Base-by-base conservation (phyloP, 106 monocot species). In the Acorus gramineus region DNA sequence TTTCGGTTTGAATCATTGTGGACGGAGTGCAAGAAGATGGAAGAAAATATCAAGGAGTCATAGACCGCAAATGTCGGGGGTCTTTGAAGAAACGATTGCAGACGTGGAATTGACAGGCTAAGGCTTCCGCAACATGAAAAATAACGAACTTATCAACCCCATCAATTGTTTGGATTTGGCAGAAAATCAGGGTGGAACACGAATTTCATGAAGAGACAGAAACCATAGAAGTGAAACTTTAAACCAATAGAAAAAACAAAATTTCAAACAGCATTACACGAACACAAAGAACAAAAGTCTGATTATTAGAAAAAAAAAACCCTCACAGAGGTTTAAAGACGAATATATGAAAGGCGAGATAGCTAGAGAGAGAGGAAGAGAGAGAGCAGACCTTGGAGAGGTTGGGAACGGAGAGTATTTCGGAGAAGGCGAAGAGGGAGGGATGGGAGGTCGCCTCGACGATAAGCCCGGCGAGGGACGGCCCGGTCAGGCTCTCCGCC, bases 351-450 rank as follows among this genome's bases (percentile, higher is more conserved):
- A 14, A 2, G 59, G n/a, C 49, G 44, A 10, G 7, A 10, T 28
- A 28, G 28, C 28, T 28, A 28, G 8, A 14, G 44, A 44, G 47
- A 46, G 46, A 77, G n/a, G n/a, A n/a, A n/a, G 4, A 45, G 9
- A 50, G 44, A 14, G 54, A 42, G 7, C 2, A 56, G 14, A 96
- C 96, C 91, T 81, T 74, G 47, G 81, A 52, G 60, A 96, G 70
- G 50, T 73, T 74, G 56, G 87, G 74, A 62, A 81, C 72, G 65
- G 91, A 76, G 73, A 91, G 85, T 69, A 96, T 85, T 79, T 96
- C 96, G 57, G 96, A 96, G 77, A 96, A 96, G 53, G 91, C 96
- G 70, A 96, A 96, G 74, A 96, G 91, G 12, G 70, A 77, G n/a
- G 91, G 96, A 57, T 96, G 91, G 52, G 85, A 85, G 6, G 96